These are phyloP conservation scores for Naganishia vaughanmartiniae DNA, from an alignment of 768 basidiomycete species.

Conservation along the genomic window DNA sequence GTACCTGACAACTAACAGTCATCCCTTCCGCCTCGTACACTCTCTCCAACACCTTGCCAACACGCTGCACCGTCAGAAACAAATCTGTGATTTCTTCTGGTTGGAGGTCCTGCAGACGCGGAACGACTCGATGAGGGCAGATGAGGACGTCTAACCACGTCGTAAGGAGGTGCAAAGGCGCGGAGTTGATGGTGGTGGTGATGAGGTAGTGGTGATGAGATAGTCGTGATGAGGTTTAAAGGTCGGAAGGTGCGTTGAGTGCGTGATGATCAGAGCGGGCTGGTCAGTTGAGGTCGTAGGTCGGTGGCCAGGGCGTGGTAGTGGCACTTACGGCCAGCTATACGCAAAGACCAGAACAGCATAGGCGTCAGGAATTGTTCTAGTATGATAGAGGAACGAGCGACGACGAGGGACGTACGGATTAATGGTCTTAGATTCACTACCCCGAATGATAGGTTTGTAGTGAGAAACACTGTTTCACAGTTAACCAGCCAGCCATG, in stretches of 20 bases:
- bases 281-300: too few relatives aligned
- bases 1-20: conserved; percentile 85
- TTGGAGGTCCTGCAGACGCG: conserved; percentile 58
- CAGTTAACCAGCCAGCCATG: not conserved
- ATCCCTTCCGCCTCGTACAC: conserved; percentile 78
- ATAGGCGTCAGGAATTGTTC: too few relatives aligned
- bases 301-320: not conserved
- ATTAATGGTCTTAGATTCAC: conserved; percentile 94
- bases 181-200: not conserved
- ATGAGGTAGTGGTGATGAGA: not conserved
- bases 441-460: conserved; percentile 60
- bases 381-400: too few relatives aligned
- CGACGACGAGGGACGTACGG: conserved; percentile 74
- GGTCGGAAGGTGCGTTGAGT: too few relatives aligned
- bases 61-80: conserved; percentile 72
- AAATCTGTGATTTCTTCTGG: conserved; percentile 70
- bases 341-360: too few relatives aligned
- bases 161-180: not conserved
- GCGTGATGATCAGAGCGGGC: too few relatives aligned
- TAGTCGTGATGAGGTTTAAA: too few relatives aligned
- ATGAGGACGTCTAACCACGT: conserved; percentile 60
- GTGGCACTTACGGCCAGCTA: conserved; percentile 18
- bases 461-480: conserved; percentile 33
- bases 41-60: conserved; percentile 74
- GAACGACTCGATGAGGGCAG: conserved; percentile 58